Evolutionary conservation across 495 filamentous ascomycete genomes (phyloP), one percentile per base, ranked within the genome.

Genomic region (Cairneyella variabilis): DNA sequence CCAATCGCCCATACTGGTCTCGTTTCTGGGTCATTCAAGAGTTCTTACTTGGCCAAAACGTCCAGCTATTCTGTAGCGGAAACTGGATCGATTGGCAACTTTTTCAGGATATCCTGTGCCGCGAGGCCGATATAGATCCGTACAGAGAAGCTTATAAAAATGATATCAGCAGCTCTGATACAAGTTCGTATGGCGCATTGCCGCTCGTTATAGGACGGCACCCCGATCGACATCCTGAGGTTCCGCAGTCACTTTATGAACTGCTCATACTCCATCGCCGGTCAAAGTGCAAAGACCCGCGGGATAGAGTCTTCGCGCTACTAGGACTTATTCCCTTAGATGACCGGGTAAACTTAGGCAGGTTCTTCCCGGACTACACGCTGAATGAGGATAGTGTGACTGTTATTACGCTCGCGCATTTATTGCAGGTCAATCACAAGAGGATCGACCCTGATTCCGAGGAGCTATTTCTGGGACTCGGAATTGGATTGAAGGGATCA

Each of bases 281-380:
- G 38, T 62, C 59, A 11, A 30, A 30, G 20, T 60, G 57, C 22
- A 59, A 60, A 8, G 61, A 66, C 46, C 61, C 61, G 39, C 41
- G 64, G 28, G 64, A 64, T 23, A 56, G 46, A 34, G 51, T 66
- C 18, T 66, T 62, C 39, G 51, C 64, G 23, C 53, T 64, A 12
- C 34, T 62, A 20, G 61, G 61, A 38, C 54, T 66, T 22, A 37
- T 63, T 39, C 30, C 37, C n/a, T 7, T 0, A 0, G 17, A 21
- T 18, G 60, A 63, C 45, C 56, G 60, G 20, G 26, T 11, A 9
- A 18, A 28, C 4, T 38, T 63, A 3, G 38, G 38, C 11, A 44
- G 25, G 7, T 56, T 43, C 39, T 63, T 63, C 32, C 60, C 60
- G 8, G 45, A 63, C 39, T 63, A 63, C 39, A 32, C 51, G 1